Percentiles rank a stretch among this genome's conserved stretches.
These are phyloP conservation scores for Cicer yamashitae DNA, from an alignment of 306 rosid genomes.

Conservation along the genomic window DNA sequence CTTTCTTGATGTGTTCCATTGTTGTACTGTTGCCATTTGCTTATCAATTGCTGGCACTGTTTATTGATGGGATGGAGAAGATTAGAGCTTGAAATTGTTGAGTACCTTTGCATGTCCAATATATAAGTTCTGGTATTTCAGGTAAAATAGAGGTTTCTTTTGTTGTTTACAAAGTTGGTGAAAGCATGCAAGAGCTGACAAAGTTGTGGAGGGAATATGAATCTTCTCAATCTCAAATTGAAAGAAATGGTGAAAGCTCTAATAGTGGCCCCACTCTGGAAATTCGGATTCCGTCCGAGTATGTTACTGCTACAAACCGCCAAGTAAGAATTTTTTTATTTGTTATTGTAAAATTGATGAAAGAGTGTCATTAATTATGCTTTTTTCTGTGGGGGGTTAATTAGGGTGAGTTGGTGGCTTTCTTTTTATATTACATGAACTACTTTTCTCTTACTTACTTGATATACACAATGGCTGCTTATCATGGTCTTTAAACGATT, in stretches of 20 bases:
- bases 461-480: slow-evolving; percentile 2
- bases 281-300: slow-evolving; percentile 89
- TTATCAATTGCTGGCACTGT: slow-evolving; percentile 17
- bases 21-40: slow-evolving; percentile 13
- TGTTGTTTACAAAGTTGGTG: slow-evolving; percentile 91
- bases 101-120: slow-evolving; percentile 37
- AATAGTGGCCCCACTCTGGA: slow-evolving; percentile 75
- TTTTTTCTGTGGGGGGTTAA: neutral
- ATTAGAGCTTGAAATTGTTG: slow-evolving; percentile 24
- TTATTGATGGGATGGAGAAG: slow-evolving; percentile 13
- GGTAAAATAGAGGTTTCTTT: slow-evolving; percentile 81
- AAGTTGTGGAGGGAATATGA: slow-evolving; percentile 89
- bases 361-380: neutral
- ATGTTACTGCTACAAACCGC: slow-evolving; percentile 91
- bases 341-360: slow-evolving; percentile 11
- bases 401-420: slow-evolving; percentile 7
- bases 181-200: slow-evolving; percentile 94
- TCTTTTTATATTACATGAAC: slow-evolving; percentile 1
- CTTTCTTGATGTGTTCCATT: slow-evolving; percentile 28
- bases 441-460: slow-evolving; percentile 27
- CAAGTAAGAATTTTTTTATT: slow-evolving; percentile 64
- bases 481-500: slow-evolving; percentile 10
- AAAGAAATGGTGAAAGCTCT: slow-evolving; percentile 73
- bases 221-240: slow-evolving; percentile 60
- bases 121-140: slow-evolving; percentile 53